Evolutionary conservation across 1,284 basidiomycete species (phyloP).

Genomic region (Ustilago nuda): DNA sequence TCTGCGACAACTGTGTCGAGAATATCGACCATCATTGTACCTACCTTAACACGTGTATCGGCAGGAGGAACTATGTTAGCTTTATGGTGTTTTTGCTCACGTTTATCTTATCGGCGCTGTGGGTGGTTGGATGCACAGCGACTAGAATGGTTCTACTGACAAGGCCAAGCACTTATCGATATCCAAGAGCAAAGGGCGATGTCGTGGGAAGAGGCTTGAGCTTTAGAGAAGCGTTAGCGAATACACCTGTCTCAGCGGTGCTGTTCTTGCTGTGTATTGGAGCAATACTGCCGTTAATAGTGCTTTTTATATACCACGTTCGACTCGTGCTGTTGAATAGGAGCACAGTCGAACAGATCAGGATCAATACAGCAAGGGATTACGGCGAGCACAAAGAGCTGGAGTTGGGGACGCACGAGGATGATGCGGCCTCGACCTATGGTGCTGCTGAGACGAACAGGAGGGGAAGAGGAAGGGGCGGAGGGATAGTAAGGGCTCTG

Average conservation of each 20-base stretch:
- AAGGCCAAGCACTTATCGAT: conserved; percentile 18
- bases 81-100: conserved; percentile 64
- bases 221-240: conserved; percentile 52
- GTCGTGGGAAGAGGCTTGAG: conserved; percentile 33
- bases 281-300: conserved; percentile 46
- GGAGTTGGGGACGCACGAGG: conserved; percentile 17
- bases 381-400: conserved; percentile 52
- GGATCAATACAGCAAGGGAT: conserved; percentile 55
- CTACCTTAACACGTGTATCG: conserved; percentile 69
- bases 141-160: conserved; percentile 50
- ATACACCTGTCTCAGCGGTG: conserved; percentile 57
- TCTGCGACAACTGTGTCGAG: conserved; percentile 69
- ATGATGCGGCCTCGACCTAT: conserved; percentile 15
- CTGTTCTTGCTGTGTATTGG: conserved; percentile 56
- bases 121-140: conserved; percentile 42
- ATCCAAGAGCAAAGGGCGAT: conserved; percentile 27
- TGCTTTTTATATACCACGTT: conserved; percentile 62
- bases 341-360: conserved; percentile 68
- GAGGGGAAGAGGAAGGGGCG: not conserved
- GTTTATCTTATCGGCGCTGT: conserved; percentile 30
- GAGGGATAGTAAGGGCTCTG: conserved; percentile 1
- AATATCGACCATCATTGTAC: conserved; percentile 69
- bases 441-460: conserved; percentile 19
- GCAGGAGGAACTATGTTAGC: conserved; percentile 65
- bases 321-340: conserved; percentile 61